Evolutionary conservation across 2,329 filamentous ascomycete species (phyloP).

Genomic region (Herpotrichia juniperi): DNA sequence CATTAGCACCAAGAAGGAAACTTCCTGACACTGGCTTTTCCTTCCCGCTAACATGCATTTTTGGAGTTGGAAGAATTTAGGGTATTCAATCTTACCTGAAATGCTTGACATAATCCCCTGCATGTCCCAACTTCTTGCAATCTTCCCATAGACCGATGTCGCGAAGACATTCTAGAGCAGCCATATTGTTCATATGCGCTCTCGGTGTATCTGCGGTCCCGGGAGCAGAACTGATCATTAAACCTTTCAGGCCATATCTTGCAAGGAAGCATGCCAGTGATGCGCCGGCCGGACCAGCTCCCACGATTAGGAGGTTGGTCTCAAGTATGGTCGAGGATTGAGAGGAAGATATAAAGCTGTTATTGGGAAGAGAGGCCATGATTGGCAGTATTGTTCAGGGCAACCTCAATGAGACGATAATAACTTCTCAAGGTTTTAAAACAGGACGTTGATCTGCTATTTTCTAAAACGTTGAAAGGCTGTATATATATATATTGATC

Average conservation of each 20-base stretch:
- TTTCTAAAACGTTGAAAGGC: no score
- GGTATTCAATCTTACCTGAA: constrained; percentile 27
- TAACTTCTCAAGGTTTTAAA: no score
- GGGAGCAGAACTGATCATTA: constrained; percentile 58
- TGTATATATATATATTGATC: no score
- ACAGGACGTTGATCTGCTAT: no score
- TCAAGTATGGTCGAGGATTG: constrained; percentile 28
- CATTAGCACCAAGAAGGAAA: no score
- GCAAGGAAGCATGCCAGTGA: constrained; percentile 61
- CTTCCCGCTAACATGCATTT: no score
- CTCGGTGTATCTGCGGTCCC: constrained; percentile 63
- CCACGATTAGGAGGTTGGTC: constrained; percentile 58
- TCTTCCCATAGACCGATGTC: constrained; percentile 52
- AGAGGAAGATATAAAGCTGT: background rate
- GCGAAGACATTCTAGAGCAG: constrained; percentile 56
- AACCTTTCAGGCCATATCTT: constrained; percentile 57
- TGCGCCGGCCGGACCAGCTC: constrained; percentile 62
- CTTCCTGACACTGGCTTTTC: no score
- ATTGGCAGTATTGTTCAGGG: no score
- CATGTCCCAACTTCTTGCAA: constrained; percentile 37
- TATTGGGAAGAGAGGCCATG: no score
- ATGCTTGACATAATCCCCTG: constrained; percentile 45
- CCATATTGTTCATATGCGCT: constrained; percentile 67
- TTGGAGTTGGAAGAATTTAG: background rate
- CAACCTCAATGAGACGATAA: no score